These are phyloP conservation scores for Rhodotorula sp. DNA, from an alignment of 1,284 basidiomycete species.

Conservation along the genomic window DNA sequence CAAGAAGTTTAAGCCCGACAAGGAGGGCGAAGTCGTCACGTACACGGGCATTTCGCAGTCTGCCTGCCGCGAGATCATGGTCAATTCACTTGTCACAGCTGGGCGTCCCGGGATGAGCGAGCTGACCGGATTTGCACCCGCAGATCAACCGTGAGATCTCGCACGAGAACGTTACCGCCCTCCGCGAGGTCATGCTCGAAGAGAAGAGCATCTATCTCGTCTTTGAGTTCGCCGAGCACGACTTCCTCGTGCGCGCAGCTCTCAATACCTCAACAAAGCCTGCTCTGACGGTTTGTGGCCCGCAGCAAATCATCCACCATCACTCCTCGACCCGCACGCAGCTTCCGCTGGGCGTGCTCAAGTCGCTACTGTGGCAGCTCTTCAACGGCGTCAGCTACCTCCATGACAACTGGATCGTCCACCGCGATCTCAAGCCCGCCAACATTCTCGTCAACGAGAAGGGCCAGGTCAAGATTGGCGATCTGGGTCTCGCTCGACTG, in stretches of 20 bases:
- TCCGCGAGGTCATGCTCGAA: constrained; percentile 93
- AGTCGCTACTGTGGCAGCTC: constrained; percentile 93
- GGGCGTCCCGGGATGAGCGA: background rate
- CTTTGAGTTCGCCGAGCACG: constrained; percentile 98
- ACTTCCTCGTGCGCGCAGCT: constrained; percentile 72
- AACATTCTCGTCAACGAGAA: constrained; percentile 91
- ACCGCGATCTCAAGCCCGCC: constrained; percentile 96
- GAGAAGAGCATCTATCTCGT: constrained; percentile 99
- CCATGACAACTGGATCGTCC: constrained; percentile 91
- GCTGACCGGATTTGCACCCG: background rate
- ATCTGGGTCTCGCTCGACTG: constrained; percentile 88
- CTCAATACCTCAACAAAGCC: background rate
- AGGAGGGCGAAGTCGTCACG: constrained; percentile 84
- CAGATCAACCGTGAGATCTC: constrained; percentile 90
- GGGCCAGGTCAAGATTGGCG: constrained; percentile 96
- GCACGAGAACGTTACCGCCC: constrained; percentile 87
- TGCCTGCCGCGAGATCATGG: constrained; percentile 92
- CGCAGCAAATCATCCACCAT: constrained; percentile 95
- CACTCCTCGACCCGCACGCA: constrained; percentile 82
- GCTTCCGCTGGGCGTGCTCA: constrained; percentile 77
- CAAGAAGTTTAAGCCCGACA: constrained; percentile 99
- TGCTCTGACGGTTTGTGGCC: background rate
- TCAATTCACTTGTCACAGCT: constrained; percentile 54
- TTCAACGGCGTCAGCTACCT: constrained; percentile 92
- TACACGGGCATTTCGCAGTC: constrained; percentile 98